phyloP scores from a whole-genome alignment of 2,329 filamentous ascomycete genomes.

The Ophiostoma pallidulum region DNA sequence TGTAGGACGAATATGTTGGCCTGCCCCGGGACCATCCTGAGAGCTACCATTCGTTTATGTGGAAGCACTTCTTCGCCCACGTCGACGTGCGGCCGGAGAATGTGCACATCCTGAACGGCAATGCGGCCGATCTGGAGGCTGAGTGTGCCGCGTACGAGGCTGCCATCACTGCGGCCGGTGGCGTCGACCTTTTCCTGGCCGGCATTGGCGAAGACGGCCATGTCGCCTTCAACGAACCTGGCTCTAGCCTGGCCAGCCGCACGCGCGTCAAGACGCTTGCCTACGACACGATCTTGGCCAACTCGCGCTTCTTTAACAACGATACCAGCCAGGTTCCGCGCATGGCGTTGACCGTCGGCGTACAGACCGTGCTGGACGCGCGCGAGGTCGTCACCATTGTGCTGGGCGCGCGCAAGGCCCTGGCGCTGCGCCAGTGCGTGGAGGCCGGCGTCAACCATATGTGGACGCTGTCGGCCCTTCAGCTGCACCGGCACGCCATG shows the following conservation, averaged over 20 bases:
- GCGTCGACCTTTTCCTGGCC: conserved; percentile 67
- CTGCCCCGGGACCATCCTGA: conserved; percentile 63
- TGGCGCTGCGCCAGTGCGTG: conserved; percentile 62
- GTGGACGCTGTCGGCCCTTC: conserved; percentile 66
- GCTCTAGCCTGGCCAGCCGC: conserved; percentile 57
- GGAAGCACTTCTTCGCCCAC: conserved; percentile 66
- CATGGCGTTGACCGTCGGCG: conserved; percentile 57
- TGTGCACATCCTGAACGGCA: conserved; percentile 66
- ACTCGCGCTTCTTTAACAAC: conserved; percentile 63
- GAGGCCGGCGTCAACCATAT: conserved; percentile 68
- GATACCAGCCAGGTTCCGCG: conserved; percentile 55
- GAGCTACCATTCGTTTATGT: conserved; percentile 75
- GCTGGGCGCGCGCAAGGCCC: conserved; percentile 60
- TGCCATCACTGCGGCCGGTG: conserved; percentile 56
- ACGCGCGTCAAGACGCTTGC: conserved; percentile 68
- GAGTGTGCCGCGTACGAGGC: conserved; percentile 64
- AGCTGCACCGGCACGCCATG: conserved; percentile 61
- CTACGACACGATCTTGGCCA: conserved; percentile 68
- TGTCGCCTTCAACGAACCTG: conserved; percentile 73
- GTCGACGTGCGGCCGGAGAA: conserved; percentile 59
- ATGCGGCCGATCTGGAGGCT: conserved; percentile 55
- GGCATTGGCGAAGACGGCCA: conserved; percentile 69
- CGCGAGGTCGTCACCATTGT: conserved; percentile 65
- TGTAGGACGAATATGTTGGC: conserved; percentile 52
- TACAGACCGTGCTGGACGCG: conserved; percentile 49